Base-by-base conservation (phyloP, 768 basidiomycete species). In the Mycena haematopus region DNA sequence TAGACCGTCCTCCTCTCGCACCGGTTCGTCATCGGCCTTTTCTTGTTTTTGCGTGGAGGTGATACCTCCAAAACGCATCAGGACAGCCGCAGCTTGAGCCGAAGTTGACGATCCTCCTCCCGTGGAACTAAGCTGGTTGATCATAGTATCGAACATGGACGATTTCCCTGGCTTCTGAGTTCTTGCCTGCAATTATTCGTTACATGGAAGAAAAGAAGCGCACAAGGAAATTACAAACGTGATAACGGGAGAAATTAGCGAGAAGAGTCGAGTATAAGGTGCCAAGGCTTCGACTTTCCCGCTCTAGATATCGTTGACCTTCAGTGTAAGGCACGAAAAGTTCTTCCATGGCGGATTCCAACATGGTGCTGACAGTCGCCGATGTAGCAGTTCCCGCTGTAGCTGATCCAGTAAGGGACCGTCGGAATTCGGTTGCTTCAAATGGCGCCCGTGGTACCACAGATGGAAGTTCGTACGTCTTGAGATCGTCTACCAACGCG, bases 341-440 rank as follows among this genome's bases (percentile, higher is more conserved):
- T 71, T 99, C 97, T 65, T 98, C 97, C 86, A 97, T 89, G 9
- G 95, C 92, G 9, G 86, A 88, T 74, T 99, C 97, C n/a, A 99
- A 82, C 92, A 98, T 94, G 1, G 85, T 79, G 69, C 88, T 82
- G 69, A 91, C 84, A n/a, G 88, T 83, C 7, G 84, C 77, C 15
- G 84, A 81, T 10, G 85, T 82, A 10, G 83, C 75, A 0, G 81
- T 61, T 19, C 79, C 77, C 24, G 81, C 70, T 2, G 80, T 71
- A 19, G 81, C 73, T 24, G 84, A 76, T 17, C 80, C 81, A 24
- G 78, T 79, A 27, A 89, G 70, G 3, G 84, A 82, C 56, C 81
- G 78, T 31, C 84, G 81, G 70, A 92, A 86, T 63, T 91, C 88
- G 10, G 80, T 75, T 17, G 79, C 77, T 65, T 90, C 90, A 24